Evolutionary conservation across 495 filamentous ascomycete genomes (phyloP).

Genomic region (Xanthoparmelia taractica): DNA sequence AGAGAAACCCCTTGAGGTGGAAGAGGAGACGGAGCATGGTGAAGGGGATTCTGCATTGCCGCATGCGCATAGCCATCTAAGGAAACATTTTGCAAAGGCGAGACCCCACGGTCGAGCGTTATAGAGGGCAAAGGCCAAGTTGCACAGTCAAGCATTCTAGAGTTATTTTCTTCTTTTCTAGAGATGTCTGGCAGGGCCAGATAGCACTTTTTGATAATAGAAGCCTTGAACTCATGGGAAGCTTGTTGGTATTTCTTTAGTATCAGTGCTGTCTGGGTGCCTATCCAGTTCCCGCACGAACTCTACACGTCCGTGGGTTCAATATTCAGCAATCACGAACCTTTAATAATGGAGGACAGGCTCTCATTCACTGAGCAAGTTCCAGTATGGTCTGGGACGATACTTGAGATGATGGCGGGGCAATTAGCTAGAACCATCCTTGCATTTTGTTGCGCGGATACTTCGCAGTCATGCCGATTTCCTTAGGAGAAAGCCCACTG

Average conservation of each 20-base stretch:
- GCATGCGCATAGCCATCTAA: slow-evolving; percentile 9
- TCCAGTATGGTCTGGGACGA: too few relatives aligned
- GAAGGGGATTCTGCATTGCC: neutral
- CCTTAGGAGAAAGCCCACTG: too few relatives aligned
- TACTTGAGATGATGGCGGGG: too few relatives aligned
- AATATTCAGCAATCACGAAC: neutral
- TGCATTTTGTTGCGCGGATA: too few relatives aligned
- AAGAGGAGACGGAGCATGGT: neutral
- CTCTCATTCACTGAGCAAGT: neutral
- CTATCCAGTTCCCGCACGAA: too few relatives aligned
- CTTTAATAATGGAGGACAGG: neutral
- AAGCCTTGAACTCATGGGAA: neutral
- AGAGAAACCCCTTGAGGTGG: neutral
- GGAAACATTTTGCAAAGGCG: slow-evolving; percentile 4
- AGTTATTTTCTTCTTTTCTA: slow-evolving; percentile 7
- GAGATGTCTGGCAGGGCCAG: neutral
- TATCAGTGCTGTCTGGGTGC: too few relatives aligned
- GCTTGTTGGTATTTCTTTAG: too few relatives aligned
- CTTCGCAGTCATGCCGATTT: too few relatives aligned
- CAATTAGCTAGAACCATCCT: too few relatives aligned
- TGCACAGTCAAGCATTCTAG: neutral
- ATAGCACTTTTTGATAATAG: neutral
- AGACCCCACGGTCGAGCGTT: slow-evolving; percentile 2
- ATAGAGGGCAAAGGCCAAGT: neutral
- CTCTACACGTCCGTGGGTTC: neutral